Percentiles rank a stretch among this genome's conserved stretches.
phyloP scores from a whole-genome alignment of 805 yeast genomes.

The Wickerhamomyces ciferrii region DNA sequence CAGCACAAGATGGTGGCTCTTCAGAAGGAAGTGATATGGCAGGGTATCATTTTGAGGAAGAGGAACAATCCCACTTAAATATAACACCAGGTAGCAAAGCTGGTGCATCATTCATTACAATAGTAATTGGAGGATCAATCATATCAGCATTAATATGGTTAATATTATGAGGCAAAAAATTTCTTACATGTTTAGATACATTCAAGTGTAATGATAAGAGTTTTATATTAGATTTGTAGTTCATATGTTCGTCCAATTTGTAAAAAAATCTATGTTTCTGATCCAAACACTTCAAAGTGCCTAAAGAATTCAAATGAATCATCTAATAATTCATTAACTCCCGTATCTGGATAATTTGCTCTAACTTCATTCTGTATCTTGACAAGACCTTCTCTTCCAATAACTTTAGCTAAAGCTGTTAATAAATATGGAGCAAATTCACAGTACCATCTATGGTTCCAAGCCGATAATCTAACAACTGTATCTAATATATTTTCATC shows the following conservation, averaged over 20 bases:
- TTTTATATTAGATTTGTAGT: too few species aligned
- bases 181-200: too few species aligned
- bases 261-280: slow-evolving; percentile 2
- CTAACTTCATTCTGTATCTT: slow-evolving; percentile 70
- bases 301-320: slow-evolving; percentile 42
- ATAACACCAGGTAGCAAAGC: slow-evolving; percentile 47
- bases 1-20: slow-evolving; percentile 62
- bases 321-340: slow-evolving; percentile 52
- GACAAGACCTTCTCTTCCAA: slow-evolving; percentile 72
- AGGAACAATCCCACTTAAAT: slow-evolving; percentile 30
- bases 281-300: slow-evolving; percentile 11
- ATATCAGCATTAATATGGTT: slow-evolving; percentile 21
- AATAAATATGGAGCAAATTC: slow-evolving; percentile 75
- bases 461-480: slow-evolving; percentile 77
- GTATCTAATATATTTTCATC: slow-evolving; percentile 49
- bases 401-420: slow-evolving; percentile 51
- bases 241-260: neutral
- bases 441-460: slow-evolving; percentile 97
- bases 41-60: slow-evolving; percentile 40
- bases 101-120: slow-evolving; percentile 70
- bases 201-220: too few species aligned
- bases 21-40: slow-evolving; percentile 65
- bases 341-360: slow-evolving; percentile 59
- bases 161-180: neutral
- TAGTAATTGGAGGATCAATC: slow-evolving; percentile 39